Base-by-base conservation (phyloP, 2,329 filamentous ascomycete species). In the Falciphora oryzae region DNA sequence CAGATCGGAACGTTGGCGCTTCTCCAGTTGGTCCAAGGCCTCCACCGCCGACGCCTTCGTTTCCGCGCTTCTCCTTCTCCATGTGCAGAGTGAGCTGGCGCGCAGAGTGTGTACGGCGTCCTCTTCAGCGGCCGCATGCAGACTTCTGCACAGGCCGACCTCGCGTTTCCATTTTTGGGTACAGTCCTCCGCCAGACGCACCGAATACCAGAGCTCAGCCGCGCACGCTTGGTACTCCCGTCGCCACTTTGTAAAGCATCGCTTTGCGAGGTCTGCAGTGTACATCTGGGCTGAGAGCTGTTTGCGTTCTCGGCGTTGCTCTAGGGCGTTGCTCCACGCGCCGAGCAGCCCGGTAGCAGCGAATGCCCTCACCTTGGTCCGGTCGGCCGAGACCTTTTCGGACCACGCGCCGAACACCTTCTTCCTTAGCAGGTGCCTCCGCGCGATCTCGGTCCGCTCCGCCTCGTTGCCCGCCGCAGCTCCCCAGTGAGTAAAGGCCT, bases 381-480 rank as follows among this genome's bases (percentile, higher is more conserved):
- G 82, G 68, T 89, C 87, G 62, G 85, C 80, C 1, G 80, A 79
- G 0, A 87, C 89, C 64, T 90, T 85, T 65, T 86, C 81, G 31
- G 84, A 81, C 89, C 89, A 92, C 10, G 85, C 85, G 65, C 84
- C 85, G 74, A 91, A 92, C 66, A 87, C 88, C 64, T 85, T 84
- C 16, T 84, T 85, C 64, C 88, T 82, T 64, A 95, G 77, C 66
- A 93, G 86, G 72, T 92, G 89, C 67, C 86, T 81, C 67, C 89
- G 83, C 27, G 90, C 91, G 57, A 86, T 81, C 5, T 84, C 85
- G 4, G 90, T 91, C 57, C 85, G 83, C 67, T 86, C 82, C 22
- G 87, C 79, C 70, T 91, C 85, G 18, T 90, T 86, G 7, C 81
- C 82, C 14, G 90, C 83, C 62, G 83, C 80, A 64, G 84, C 82